Base-by-base conservation (phyloP, 176 grass and related monocot species). In the Oryza meridionalis region DNA sequence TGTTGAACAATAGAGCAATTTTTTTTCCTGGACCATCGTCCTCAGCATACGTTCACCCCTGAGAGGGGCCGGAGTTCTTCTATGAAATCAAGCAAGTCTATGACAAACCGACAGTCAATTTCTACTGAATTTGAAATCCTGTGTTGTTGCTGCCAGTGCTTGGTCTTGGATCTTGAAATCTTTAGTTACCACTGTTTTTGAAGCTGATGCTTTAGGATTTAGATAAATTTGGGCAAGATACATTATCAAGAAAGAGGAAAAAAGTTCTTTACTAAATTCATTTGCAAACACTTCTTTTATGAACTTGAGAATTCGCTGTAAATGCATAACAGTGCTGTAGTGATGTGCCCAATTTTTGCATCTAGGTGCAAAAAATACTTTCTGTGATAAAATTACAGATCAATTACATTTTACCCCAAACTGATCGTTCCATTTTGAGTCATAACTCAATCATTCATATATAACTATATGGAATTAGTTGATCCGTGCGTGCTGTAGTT, bases 351-450 rank as follows among this genome's bases (percentile, higher is more conserved):
- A 31, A 31, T 31, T 31, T 31, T 31, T 31, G 29, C 29, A 31
- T 31, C 29, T 2, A 31, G 29, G 29, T 31, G 29, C 29, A 31
- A 31, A 31, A 31, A 31, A 31, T 31, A 31, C 29, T 31, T 31
- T 31, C 29, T 31, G 29, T 31, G 43, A 84, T 77, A 63, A 22
- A 38, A 26, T 70, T 79, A 44, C 67, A 87, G 67, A 70, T 70
- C 31, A 78, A 78, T 67, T 12, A 42, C 22, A 22, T 37, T 35
- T 72, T 14, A 81, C 69, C 43, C 82, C 82, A 81, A 64, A 11
- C 4, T 1, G 37, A 8, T 25, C 42, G 29, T 75, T 47, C 45
- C 24, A 31, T 19, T 55, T 77, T 67, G 58, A 31, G 67, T 58
- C 67, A 58, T 73, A 16, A 38, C 50, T 53, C 17, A 55, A 55